phyloP scores from a whole-genome alignment of 73 alveolate genomes.

The Tetrahymena malaccensis region DNA sequence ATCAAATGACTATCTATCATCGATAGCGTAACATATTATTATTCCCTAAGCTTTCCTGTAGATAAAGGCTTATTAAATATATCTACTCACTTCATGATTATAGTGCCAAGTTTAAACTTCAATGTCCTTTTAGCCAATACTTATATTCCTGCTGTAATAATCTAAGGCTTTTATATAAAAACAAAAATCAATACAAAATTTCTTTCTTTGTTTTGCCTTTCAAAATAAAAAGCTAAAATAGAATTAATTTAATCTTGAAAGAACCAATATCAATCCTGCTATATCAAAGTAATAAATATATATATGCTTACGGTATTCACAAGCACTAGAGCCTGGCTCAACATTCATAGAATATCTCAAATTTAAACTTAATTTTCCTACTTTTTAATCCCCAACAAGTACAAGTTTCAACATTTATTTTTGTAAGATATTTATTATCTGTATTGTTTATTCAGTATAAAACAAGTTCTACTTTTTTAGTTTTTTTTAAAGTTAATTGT shows the following conservation, averaged over 20 bases:
- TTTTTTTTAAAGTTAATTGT: not conserved
- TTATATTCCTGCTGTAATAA: no score
- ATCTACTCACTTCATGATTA: not conserved
- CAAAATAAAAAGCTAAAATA: not conserved
- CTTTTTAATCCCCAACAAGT: not conserved
- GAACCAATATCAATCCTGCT: not conserved
- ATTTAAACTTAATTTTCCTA: not conserved
- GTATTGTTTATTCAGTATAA: not conserved
- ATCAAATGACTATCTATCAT: constrained; percentile 50
- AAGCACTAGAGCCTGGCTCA: not conserved
- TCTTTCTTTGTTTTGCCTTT: not conserved
- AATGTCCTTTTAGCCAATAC: not conserved
- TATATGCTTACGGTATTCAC: not conserved
- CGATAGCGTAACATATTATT: constrained; percentile 51
- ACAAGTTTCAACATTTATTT: not conserved
- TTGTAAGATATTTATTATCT: no score
- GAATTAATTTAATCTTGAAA: not conserved
- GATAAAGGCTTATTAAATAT: not conserved
- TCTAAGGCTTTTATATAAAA: not conserved
- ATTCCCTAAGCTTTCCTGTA: constrained; percentile 45
- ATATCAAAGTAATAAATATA: not conserved
- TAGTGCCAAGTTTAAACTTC: not conserved
- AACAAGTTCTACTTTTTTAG: not conserved
- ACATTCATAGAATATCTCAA: not conserved
- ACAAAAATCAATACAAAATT: no score